These are phyloP conservation scores for Setaria viridis DNA, from an alignment of 202 grass and related monocot genomes.

Conservation along the genomic window DNA sequence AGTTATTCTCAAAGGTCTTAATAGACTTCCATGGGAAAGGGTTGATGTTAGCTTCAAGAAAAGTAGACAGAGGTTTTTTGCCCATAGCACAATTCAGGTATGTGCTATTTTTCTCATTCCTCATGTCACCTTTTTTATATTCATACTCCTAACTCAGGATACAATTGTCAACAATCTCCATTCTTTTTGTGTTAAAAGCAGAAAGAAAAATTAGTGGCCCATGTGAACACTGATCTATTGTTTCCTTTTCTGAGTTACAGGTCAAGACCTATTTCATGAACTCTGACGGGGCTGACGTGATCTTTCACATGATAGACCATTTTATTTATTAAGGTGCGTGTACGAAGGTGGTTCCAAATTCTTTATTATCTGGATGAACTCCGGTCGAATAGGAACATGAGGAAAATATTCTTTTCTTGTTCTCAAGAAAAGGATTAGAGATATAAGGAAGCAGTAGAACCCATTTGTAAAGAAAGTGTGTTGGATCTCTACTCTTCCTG, in stretches of 20 bases:
- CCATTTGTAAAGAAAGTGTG: conserved; percentile 16
- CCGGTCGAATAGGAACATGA: not conserved
- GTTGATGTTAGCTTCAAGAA: conserved; percentile 94
- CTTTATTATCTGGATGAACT: not conserved
- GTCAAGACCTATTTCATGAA: conserved; percentile 84
- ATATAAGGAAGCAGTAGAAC: conserved; percentile 22
- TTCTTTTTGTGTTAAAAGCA: not conserved
- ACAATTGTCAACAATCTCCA: not conserved
- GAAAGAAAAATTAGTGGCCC: not conserved
- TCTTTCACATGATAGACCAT: conserved; percentile 93
- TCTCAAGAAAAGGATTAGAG: conserved; percentile 12
- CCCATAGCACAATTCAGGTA: conserved; percentile 98
- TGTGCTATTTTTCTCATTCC: not conserved
- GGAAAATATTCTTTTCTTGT: not conserved
- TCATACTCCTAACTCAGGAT: not conserved
- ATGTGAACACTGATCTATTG: not conserved
- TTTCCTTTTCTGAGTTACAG: conserved; percentile 46
- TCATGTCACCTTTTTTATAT: not conserved
- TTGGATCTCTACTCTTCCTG: not conserved
- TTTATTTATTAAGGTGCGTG: conserved; percentile 60
- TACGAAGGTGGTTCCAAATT: not conserved
- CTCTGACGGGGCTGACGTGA: conserved; percentile 89
- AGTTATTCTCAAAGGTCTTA: conserved; percentile 81
- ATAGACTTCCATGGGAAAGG: conserved; percentile 93
- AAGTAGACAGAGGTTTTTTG: conserved; percentile 82